Base-by-base conservation (phyloP, 75 land plant genomes). In the Pinus albicaulis region DNA sequence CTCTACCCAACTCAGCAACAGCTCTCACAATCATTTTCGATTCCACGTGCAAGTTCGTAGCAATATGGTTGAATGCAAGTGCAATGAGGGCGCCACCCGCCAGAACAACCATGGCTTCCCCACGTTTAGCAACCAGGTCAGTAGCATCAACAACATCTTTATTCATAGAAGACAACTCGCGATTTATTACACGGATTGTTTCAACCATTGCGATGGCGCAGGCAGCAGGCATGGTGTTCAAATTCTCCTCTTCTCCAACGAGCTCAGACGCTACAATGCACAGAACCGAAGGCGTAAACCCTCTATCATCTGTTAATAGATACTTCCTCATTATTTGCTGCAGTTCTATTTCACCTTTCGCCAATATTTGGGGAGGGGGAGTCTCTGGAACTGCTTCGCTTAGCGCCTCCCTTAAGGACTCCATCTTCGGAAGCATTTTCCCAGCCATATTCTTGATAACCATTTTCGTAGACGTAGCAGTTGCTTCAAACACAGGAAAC, bases 201-300 rank as follows among this genome's bases (percentile, higher is more conserved):
- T 77, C 44, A n/a, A 77, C 52, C 78, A 77, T 77, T 36, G 71
- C 78, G 28, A 77, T 16, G 14, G 78, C 74, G 24, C 78, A 77
- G 55, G 78, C 78, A 17, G 52, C 53, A 19, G 77, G 78, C 77
- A 77, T 77, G 52, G 76, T 76, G 12, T 0, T 28, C 28, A 26
- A 20, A 20, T 72, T 34, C 0, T 77, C 41, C 11, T n/a, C 22
- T 14, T 76, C 78, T 41, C 78, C 78, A 20, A 77, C 78, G 10
- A 77, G 76, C 78, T 77, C 78, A 70, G 76, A 77, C 16, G 79
- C 76, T 16, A 0, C 79, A 71, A 77, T 70, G 53, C 76, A 77
- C 19, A 44, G 14, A 48, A 8, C 8, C 52, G 11, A 48, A 8
- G 52, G 52, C 52, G 8, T 48, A 11, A 48, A 48, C 11, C 8